Base-by-base conservation (phyloP, 164 flowering plant species). In the Echeveria elegans region DNA sequence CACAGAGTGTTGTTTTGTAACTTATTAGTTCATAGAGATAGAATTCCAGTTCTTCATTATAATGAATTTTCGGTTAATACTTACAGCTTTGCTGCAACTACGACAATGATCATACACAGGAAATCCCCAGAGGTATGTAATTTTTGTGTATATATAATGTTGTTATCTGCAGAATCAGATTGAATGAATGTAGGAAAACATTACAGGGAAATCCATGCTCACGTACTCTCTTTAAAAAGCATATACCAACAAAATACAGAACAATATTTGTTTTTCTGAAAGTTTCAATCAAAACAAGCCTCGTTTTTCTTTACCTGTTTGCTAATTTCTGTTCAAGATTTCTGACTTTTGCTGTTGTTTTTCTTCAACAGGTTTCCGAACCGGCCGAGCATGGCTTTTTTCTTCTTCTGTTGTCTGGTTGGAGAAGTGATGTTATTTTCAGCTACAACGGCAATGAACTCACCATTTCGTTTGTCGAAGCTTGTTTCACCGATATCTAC, bases 311-410 rank as follows among this genome's bases (percentile, higher is more conserved):
- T 56, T 18, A 26, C 26, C 60, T 53, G 29, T 9, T 11, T 53
- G 60, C 60, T 26, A 53, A 10, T 26, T 10, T 28, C 61, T 56
- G 61, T 12, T 56, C 61, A 56, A 56, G 61, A 14, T 9, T 56
- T 56, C 61, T 56, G 61, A 56, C 32, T 56, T 69, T 70, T 81
- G 77, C 73, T 82, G 79, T 78, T 73, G 40, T 83, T 89, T 85
- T 88, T 92, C 85, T 89, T 94, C 65, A 94, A 83, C 18, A 94
- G 76, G 77, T 80, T 85, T 60, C 98, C 96, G 65, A 94, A 91
- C 73, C 86, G 89, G 45, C 77, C 74, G 16, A 91, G 82, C 74
- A 94, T 78, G 32, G 97, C 84, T 70, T 89, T 94, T 80, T 94
- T 90, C 86, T 94, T 94, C 88, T 91, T 89, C 73, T 71, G 82